These are phyloP conservation scores for Hemisphaericaspora lyxosophila DNA, from an alignment of 1,139 yeast species.

Conservation along the genomic window DNA sequence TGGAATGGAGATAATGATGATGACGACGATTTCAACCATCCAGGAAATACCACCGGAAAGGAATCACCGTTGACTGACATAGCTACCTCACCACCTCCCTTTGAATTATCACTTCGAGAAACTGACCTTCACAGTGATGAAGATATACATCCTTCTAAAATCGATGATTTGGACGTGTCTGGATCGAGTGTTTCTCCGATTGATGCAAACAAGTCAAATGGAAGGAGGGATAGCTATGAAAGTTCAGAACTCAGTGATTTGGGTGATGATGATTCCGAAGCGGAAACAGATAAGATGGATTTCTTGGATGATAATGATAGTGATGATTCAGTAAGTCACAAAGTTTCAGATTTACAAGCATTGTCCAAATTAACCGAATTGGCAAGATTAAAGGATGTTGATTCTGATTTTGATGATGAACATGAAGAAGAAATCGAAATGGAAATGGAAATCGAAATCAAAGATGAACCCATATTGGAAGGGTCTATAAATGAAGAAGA, in stretches of 20 bases:
- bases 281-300: conserved; percentile 78
- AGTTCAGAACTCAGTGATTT: conserved; percentile 55
- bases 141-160: conserved; percentile 4
- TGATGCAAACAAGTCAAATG: neutral
- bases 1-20: neutral
- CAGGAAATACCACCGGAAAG: conserved; percentile 15
- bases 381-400: conserved; percentile 42
- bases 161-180: conserved; percentile 11
- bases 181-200: conserved; percentile 11
- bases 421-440: conserved; percentile 6
- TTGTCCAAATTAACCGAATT: conserved; percentile 42
- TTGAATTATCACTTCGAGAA: conserved; percentile 20
- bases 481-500: too few species aligned
- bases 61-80: conserved; percentile 43
- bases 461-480: conserved; percentile 1
- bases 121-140: conserved; percentile 7
- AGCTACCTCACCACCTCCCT: conserved; percentile 42
- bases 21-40: conserved; percentile 1
- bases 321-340: conserved; percentile 11
- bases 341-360: conserved; percentile 39
- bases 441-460: conserved; percentile 4
- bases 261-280: conserved; percentile 70
- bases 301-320: conserved; percentile 36
- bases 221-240: conserved; percentile 30
- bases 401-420: conserved; percentile 24